phyloP scores from a whole-genome alignment of 2,329 filamentous ascomycete genomes.

The Xylariaceae sp. region DNA sequence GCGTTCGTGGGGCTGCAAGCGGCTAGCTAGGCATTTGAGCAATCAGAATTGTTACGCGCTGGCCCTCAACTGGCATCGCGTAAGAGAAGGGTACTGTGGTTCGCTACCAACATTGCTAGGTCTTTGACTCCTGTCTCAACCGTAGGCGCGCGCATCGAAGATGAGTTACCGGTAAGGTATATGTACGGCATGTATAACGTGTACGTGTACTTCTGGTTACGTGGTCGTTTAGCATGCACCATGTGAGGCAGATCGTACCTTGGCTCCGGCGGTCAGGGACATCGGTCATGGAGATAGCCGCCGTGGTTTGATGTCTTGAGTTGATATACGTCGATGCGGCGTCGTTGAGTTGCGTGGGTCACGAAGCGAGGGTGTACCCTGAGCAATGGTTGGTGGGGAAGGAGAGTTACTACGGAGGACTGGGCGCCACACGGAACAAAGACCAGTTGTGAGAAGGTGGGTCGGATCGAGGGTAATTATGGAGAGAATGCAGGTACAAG shows the following conservation, averaged over 20 bases:
- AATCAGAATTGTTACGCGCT: not conserved
- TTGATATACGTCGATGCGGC: slow-evolving; percentile 20
- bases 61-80: too few relatives aligned
- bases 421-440: slow-evolving; percentile 8
- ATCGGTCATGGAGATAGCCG: slow-evolving; percentile 17
- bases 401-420: slow-evolving; percentile 13
- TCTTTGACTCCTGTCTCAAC: not conserved
- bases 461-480: slow-evolving; percentile 7
- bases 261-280: not conserved
- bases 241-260: too few relatives aligned
- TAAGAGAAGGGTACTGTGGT: not conserved
- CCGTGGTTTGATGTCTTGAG: slow-evolving; percentile 17
- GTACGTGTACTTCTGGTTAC: too few relatives aligned
- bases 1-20: not conserved
- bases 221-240: too few relatives aligned
- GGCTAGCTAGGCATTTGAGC: not conserved
- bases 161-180: not conserved
- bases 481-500: slow-evolving; percentile 17
- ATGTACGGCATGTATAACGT: not conserved
- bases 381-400: slow-evolving; percentile 25
- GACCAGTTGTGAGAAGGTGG: slow-evolving; percentile 1
- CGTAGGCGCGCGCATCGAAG: slow-evolving; percentile 12
- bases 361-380: slow-evolving; percentile 17
- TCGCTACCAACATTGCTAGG: not conserved
- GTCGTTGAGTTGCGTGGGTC: slow-evolving; percentile 21